Percentiles rank a stretch among this genome's conserved stretches.
These are phyloP conservation scores for Carex kokanica DNA, from an alignment of 176 grass and related monocot species.

Conservation along the genomic window DNA sequence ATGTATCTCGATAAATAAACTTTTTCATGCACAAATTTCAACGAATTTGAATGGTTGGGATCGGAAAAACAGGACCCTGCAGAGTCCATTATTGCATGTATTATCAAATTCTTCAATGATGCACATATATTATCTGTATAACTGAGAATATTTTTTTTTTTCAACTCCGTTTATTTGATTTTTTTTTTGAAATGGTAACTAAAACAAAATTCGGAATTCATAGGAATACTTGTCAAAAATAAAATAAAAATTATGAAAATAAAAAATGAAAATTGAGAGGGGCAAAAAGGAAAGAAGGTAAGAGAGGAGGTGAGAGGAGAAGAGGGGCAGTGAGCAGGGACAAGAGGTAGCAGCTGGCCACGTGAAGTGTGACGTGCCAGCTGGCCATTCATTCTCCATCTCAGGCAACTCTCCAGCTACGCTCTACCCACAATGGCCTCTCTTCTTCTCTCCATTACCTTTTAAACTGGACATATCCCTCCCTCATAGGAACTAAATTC, in stretches of 20 bases:
- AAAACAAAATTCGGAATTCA: too few relatives aligned
- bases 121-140: too few relatives aligned
- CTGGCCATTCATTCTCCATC: not conserved
- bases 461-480: not conserved
- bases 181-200: too few relatives aligned
- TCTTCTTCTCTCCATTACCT: not conserved
- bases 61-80: too few relatives aligned
- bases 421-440: too few relatives aligned
- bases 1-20: too few relatives aligned
- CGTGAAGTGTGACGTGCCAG: slow-evolving; percentile 29
- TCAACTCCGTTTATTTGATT: too few relatives aligned
- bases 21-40: too few relatives aligned
- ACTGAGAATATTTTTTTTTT: too few relatives aligned
- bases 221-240: not conserved
- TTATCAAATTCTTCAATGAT: too few relatives aligned
- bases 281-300: not conserved
- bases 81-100: too few relatives aligned
- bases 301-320: not conserved
- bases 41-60: too few relatives aligned
- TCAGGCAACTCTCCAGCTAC: not conserved
- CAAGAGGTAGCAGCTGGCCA: slow-evolving; percentile 10
- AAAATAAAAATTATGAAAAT: not conserved
- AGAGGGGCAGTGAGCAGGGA: not conserved
- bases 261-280: not conserved
- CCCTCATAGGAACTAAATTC: not conserved